These are phyloP conservation scores for Protostelium mycophagum DNA, from an alignment of 78 protist species.

Conservation along the genomic window DNA sequence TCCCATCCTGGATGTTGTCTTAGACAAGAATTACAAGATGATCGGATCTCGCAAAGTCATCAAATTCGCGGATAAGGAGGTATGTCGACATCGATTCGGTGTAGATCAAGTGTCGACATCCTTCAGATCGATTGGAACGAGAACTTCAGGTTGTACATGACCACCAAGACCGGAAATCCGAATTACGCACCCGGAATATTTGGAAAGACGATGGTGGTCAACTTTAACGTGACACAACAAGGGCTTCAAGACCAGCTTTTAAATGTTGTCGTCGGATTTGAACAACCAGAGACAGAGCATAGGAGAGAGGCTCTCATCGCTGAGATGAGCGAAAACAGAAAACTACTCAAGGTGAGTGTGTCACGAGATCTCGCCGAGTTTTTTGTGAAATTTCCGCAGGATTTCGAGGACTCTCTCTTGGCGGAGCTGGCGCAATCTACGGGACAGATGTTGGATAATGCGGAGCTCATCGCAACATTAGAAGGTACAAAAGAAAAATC, in stretches of 20 bases:
- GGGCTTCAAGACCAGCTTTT: constrained; percentile 87
- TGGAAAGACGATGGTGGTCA: constrained; percentile 74
- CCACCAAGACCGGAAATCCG: constrained; percentile 89
- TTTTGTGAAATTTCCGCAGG: constrained; percentile 17
- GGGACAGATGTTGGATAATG: constrained; percentile 84
- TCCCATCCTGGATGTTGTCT: constrained; percentile 82
- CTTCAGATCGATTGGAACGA: constrained; percentile 62
- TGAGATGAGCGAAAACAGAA: background rate
- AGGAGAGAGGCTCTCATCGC: constrained; percentile 55
- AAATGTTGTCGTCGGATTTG: constrained; percentile 64
- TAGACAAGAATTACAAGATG: constrained; percentile 58
- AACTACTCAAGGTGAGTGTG: background rate
- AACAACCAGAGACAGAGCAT: constrained; percentile 77
- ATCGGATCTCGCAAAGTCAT: constrained; percentile 43
- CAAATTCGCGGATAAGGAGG: constrained; percentile 59
- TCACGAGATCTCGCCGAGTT: background rate
- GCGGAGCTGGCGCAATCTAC: constrained; percentile 63
- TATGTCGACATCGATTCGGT: constrained; percentile 63
- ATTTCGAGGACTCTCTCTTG: constrained; percentile 87
- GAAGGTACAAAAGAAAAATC: constrained; percentile 76
- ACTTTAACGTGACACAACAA: constrained; percentile 73
- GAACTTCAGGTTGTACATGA: constrained; percentile 76
- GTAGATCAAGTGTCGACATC: no score
- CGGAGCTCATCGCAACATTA: constrained; percentile 75
- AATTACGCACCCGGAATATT: constrained; percentile 76